Evolutionary conservation across 2,329 filamentous ascomycete species (phyloP), one percentile per base, ranked within the genome.

Genomic region (Eutypa lata): DNA sequence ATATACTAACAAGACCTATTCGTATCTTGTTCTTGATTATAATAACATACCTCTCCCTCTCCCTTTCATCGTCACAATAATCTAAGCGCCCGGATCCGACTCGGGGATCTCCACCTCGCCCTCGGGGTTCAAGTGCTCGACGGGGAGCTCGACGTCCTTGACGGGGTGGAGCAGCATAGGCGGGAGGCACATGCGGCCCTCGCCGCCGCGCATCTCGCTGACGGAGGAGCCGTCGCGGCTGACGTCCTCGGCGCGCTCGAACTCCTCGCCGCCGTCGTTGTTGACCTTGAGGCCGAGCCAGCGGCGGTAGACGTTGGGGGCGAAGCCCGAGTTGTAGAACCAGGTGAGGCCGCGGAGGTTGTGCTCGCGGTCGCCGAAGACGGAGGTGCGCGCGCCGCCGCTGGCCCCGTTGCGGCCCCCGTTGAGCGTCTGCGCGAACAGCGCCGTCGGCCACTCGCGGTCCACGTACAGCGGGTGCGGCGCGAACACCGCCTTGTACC

Each of bases 241-340:
- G 63, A 69, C 63, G 53, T 84, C 80, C 31, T 73, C 77, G 3
- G 79, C 80, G 56, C 81, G 70, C 72, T 94, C 91, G 61, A 88
- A 86, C 70, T 88, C 81, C 63, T 91, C 88, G 22, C 90, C 90
- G 11, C 88, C 88, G 52, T 90, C 87, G 59, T 90, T 88, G 66
- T 90, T 85, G 35, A 93, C 87, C 58, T 82, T 84, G 64, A 93
- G 84, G 1, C 91, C 92, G 35, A 96, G 73, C 93, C 93, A 97
- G 55, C 91, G 80, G 48, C 84, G 80, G 76, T 94, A 97, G 65
- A 97, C 65, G 58, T 90, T 90, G 2, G 86, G 82, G 7, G 89
- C 86, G 66, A 96, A 96, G 1, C 86, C 84, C 0, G 89, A 88
- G 60, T 91, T 90, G 71, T 96, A 97, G 71, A 94, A 97, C 91